Base-by-base conservation (phyloP, 2,329 filamentous ascomycete species). In the Xylaria multiplex region DNA sequence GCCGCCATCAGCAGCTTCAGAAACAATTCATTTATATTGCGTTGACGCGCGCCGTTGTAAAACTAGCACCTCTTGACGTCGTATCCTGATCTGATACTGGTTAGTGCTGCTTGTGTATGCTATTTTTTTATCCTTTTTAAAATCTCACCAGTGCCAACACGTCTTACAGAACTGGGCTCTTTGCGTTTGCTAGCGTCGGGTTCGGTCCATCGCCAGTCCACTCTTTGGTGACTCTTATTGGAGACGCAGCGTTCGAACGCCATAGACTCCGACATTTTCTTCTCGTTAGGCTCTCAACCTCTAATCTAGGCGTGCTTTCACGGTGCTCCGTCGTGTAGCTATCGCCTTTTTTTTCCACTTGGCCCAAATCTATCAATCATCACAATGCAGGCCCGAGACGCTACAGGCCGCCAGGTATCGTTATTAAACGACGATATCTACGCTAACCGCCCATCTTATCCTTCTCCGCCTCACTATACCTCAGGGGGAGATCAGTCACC, bases 361-460 rank as follows among this genome's bases (percentile, higher is more conserved):
- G 24, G 37, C 32, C 37, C 54, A 19, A 9, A 50, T 30, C 13
- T 32, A 24, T 50, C 45, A 55, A 37, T 16, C 27, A 24, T 50
- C 63, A 78, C 65, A 70, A 88, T 89, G 85, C 82, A 87, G 67
- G 83, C 81, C 59, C 80, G 83, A 72, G 84, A 89, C 76, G 84
- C 86, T 49, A 80, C 82, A 48, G 87, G 87, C 71, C 84, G 85
- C 70, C 80, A 82, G 76, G 84, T 89, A 74, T 89, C 87, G 58
- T 80, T 89, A 9, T 80, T 89, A 45, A 89, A 89, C 75, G 85
- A 88, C 69, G 85, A 87, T 54, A 74, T 77, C 14, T 73, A 76
- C 63, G 64, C 74, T 19, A 72, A 70, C 65, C 68, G 65, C 63
- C 69, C 77, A 71, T 81, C 76, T 71, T 82, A 79, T 66, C 75